Conservation (phyloP, 2,329 filamentous ascomycete species). For the Penicillium sp. region DNA sequence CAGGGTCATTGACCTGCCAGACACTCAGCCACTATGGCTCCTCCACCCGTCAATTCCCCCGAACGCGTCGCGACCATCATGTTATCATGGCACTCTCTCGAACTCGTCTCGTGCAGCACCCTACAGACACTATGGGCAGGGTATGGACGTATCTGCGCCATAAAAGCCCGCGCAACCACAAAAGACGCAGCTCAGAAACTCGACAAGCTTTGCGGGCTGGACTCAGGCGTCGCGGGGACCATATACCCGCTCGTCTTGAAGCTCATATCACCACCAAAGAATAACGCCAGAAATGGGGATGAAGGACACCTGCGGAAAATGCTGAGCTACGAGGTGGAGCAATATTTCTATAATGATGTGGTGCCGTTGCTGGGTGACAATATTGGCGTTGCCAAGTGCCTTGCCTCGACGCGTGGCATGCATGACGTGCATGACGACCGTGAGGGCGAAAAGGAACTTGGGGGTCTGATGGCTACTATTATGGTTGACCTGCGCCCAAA, state of each 20-base stretch:
- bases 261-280: conserved; percentile 56
- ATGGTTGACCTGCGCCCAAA: conserved; percentile 56
- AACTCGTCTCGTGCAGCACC: conserved; percentile 28
- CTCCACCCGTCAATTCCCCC: conserved; percentile 12
- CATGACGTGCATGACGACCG: conserved; percentile 17
- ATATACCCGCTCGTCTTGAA: conserved; percentile 55
- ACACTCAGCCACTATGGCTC: conserved; percentile 4
- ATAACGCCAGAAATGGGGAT: conserved; percentile 35
- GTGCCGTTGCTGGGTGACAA: conserved; percentile 50
- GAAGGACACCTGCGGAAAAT: conserved; percentile 67
- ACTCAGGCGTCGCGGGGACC: conserved; percentile 13
- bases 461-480: conserved; percentile 53
- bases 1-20: background rate
- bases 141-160: conserved; percentile 56
- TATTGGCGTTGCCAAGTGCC: conserved; percentile 53
- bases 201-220: conserved; percentile 20
- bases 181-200: conserved; percentile 24
- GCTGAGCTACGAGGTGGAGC: conserved; percentile 67
- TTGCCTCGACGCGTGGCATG: conserved; percentile 46
- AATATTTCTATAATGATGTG: conserved; percentile 62
- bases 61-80: conserved; percentile 27
- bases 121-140: conserved; percentile 51
- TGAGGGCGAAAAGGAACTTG: conserved; percentile 26
- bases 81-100: conserved; percentile 29
- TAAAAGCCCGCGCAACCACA: conserved; percentile 46